Conservation (phyloP, 2,329 filamentous ascomycete genomes). For the Pyrenochaeta sp. region DNA sequence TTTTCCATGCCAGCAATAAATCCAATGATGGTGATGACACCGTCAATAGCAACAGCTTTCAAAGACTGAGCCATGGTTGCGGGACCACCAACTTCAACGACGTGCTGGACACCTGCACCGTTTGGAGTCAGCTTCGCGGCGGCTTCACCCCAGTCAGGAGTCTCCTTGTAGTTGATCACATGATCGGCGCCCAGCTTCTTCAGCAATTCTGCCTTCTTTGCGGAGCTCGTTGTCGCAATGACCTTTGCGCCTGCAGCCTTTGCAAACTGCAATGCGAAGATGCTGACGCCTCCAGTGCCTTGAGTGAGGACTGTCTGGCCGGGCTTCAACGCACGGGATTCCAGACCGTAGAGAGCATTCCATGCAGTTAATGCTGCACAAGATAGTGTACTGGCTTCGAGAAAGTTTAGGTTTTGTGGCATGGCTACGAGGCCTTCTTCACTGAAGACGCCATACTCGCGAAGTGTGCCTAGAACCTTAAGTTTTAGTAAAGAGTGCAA, state of each 20-base stretch:
- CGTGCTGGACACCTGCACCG: conserved; percentile 65
- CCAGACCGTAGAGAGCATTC: conserved; percentile 62
- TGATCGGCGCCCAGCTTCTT: conserved; percentile 63
- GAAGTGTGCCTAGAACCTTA: conserved; percentile 62
- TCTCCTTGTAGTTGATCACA: conserved; percentile 64
- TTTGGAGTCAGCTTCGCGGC: conserved; percentile 60
- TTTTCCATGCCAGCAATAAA: conserved; percentile 62
- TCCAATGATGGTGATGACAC: conserved; percentile 62
- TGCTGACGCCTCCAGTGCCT: conserved; percentile 73
- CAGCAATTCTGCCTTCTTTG: conserved; percentile 58
- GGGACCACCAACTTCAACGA: conserved; percentile 72
- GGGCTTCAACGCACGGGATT: conserved; percentile 46
- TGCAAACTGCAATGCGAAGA: conserved; percentile 68
- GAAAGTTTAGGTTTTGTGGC: conserved; percentile 62
- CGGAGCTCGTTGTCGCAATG: conserved; percentile 64
- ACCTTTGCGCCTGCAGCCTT: conserved; percentile 63
- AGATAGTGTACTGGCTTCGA: conserved; percentile 57
- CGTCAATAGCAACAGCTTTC: conserved; percentile 62
- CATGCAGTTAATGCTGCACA: conserved; percentile 57
- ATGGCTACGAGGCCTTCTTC: conserved; percentile 71
- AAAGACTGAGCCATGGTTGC: conserved; percentile 63
- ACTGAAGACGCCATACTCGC: conserved; percentile 71
- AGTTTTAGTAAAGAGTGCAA: background rate
- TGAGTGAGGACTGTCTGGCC: conserved; percentile 67
- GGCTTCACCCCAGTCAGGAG: conserved; percentile 61